Evolutionary conservation across 495 filamentous ascomycete species (phyloP).

Genomic region (Pseudevernia furfuracea): DNA sequence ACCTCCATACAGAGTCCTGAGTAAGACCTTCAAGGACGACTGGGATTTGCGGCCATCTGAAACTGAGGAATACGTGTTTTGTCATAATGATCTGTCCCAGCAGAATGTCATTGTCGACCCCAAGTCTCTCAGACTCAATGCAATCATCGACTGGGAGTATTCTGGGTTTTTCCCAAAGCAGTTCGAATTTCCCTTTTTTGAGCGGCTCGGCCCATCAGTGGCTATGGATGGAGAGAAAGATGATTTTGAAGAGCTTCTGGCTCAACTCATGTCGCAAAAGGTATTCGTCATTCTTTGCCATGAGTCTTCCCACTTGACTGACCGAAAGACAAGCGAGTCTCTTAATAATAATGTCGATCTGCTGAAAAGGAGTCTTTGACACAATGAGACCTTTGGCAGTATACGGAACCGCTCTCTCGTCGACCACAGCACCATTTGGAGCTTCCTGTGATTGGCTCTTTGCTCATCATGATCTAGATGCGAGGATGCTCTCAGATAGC

Average conservation of each 20-base stretch:
- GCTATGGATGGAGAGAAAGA: constrained; percentile 72
- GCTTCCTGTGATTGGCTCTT: too few relatives aligned
- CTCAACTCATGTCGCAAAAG: constrained; percentile 59
- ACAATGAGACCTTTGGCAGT: background rate
- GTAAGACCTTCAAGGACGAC: background rate
- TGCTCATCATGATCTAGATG: too few relatives aligned
- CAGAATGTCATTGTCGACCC: constrained; percentile 33
- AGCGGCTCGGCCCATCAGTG: constrained; percentile 16
- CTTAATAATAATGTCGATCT: background rate
- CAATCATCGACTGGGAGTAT: constrained; percentile 35
- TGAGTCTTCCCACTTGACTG: constrained; percentile 3
- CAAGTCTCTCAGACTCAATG: constrained; percentile 29
- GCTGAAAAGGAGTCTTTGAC: background rate
- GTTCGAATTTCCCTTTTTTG: constrained; percentile 26
- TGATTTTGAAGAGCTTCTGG: constrained; percentile 81
- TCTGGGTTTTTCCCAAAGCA: constrained; percentile 31
- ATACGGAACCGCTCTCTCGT: too few relatives aligned
- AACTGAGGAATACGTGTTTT: constrained; percentile 29
- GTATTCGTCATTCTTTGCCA: constrained; percentile 4
- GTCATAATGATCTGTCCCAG: constrained; percentile 33
- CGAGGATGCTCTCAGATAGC: too few relatives aligned
- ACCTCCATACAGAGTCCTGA: constrained; percentile 15
- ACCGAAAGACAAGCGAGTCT: constrained; percentile 4
- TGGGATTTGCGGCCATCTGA: constrained; percentile 7
- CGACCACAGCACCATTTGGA: too few relatives aligned